Conservation (phyloP, 192 early-diverging fungal species). For the Mortierella alpina region DNA sequence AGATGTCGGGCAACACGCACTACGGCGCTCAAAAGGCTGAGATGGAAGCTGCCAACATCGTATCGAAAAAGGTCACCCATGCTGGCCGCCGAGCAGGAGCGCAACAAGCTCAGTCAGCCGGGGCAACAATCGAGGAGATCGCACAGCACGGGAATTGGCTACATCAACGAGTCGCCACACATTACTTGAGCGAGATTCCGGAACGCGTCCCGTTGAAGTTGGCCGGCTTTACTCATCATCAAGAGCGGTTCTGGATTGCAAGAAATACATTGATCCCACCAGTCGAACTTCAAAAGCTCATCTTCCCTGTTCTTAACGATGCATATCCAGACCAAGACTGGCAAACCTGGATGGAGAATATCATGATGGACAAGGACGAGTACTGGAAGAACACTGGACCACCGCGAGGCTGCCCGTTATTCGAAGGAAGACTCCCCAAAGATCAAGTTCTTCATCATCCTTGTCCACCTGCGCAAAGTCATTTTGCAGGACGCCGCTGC, state of each 20-base stretch:
- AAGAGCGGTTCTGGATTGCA: neutral
- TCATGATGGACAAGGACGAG: slow-evolving; percentile 5
- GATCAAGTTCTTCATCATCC: neutral
- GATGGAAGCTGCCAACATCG: neutral
- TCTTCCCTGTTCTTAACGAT: slow-evolving; percentile 10
- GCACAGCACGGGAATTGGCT: slow-evolving; percentile 14
- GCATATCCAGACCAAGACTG: neutral
- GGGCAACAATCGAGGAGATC: slow-evolving; percentile 11
- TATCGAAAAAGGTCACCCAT: slow-evolving; percentile 7
- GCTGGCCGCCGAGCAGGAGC: slow-evolving; percentile 11
- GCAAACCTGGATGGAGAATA: neutral
- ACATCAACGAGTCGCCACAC: neutral
- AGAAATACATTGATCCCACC: slow-evolving; percentile 14
- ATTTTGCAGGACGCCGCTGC: slow-evolving; percentile 17
- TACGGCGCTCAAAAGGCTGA: slow-evolving; percentile 7
- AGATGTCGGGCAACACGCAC: neutral
- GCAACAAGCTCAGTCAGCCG: slow-evolving; percentile 1
- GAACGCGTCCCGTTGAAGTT: neutral
- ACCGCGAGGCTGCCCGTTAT: neutral
- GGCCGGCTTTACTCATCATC: neutral
- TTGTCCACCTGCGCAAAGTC: slow-evolving; percentile 16
- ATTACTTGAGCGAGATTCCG: too few species aligned
- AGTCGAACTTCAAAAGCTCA: slow-evolving; percentile 1
- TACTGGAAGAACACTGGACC: neutral
- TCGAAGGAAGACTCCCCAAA: neutral